phyloP scores from a whole-genome alignment of 805 yeast species.

The Starmerella vaccinii region DNA sequence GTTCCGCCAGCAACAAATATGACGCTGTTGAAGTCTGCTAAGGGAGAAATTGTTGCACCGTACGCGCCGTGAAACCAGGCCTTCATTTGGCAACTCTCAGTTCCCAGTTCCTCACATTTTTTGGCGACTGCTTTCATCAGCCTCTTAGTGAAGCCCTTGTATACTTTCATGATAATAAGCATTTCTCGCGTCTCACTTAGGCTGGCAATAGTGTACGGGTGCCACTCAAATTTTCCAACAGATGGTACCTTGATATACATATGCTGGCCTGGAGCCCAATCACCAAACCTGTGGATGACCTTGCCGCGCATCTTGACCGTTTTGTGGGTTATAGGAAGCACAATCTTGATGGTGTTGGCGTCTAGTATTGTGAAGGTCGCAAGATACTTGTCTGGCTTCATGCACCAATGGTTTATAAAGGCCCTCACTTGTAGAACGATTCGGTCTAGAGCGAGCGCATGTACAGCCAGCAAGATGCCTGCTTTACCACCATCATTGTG shows the following conservation, averaged over 20 bases:
- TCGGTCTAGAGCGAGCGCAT: not conserved
- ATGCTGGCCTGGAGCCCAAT: slow-evolving; percentile 3
- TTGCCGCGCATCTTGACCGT: not conserved
- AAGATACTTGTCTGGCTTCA: not conserved
- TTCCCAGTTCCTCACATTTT: not conserved
- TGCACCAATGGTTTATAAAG: slow-evolving; percentile 1
- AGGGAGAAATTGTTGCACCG: not conserved
- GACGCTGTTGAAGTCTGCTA: not conserved
- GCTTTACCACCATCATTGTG: slow-evolving; percentile 3
- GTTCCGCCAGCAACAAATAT: not conserved
- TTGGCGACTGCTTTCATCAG: not conserved
- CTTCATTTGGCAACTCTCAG: not conserved
- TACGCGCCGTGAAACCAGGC: slow-evolving; percentile 4
- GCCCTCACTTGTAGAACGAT: not conserved
- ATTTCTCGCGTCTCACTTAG: not conserved
- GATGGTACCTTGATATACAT: slow-evolving; percentile 1
- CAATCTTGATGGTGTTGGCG: not conserved
- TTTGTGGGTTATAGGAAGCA: not conserved
- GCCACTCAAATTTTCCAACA: slow-evolving; percentile 5
- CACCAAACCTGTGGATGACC: not conserved
- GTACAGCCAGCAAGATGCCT: not conserved
- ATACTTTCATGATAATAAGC: slow-evolving; percentile 5
- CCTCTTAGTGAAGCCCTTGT: slow-evolving; percentile 1
- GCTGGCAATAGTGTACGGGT: slow-evolving; percentile 1
- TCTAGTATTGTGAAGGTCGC: not conserved